Evolutionary conservation across 129 eudicot species (phyloP).

Genomic region (Silybum marianum): DNA sequence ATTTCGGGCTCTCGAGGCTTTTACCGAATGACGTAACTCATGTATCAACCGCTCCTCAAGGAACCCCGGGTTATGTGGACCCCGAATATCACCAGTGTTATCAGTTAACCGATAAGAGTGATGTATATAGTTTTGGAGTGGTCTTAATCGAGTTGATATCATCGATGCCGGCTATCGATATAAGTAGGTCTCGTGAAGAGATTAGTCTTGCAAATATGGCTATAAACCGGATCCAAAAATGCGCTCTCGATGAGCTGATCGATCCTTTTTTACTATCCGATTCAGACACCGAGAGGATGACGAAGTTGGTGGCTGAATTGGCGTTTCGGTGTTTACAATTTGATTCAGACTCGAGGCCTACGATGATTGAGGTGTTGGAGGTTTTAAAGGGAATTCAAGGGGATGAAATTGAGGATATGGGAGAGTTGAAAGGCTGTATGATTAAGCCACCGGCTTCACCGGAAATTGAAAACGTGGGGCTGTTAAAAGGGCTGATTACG

Average conservation of each 20-base stretch:
- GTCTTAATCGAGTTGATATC: conserved; percentile 85
- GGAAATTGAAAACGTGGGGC: conserved; percentile 45
- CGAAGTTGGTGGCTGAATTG: conserved; percentile 71
- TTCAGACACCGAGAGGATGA: conserved; percentile 59
- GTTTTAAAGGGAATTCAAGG: conserved; percentile 52
- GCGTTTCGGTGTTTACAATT: conserved; percentile 81
- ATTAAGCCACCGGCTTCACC: conserved; percentile 49
- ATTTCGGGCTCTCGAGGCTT: conserved; percentile 61
- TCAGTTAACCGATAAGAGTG: conserved; percentile 80
- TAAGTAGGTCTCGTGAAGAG: conserved; percentile 70
- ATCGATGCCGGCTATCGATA: conserved; percentile 87
- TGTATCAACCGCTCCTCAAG: conserved; percentile 93
- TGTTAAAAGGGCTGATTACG: conserved; percentile 37
- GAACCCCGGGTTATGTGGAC: conserved; percentile 93
- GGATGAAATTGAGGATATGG: conserved; percentile 15
- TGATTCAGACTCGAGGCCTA: conserved; percentile 78
- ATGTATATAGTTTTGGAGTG: conserved; percentile 92
- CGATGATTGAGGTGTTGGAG: conserved; percentile 74
- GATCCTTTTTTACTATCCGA: conserved; percentile 53
- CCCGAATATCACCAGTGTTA: conserved; percentile 84
- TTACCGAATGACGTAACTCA: conserved; percentile 72
- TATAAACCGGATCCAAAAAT: conserved; percentile 64
- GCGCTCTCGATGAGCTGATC: conserved; percentile 68
- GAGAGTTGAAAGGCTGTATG: not conserved
- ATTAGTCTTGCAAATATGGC: conserved; percentile 82